Evolutionary conservation across 345 rosid genomes (phyloP).

Genomic region (Mercurialis annua): DNA sequence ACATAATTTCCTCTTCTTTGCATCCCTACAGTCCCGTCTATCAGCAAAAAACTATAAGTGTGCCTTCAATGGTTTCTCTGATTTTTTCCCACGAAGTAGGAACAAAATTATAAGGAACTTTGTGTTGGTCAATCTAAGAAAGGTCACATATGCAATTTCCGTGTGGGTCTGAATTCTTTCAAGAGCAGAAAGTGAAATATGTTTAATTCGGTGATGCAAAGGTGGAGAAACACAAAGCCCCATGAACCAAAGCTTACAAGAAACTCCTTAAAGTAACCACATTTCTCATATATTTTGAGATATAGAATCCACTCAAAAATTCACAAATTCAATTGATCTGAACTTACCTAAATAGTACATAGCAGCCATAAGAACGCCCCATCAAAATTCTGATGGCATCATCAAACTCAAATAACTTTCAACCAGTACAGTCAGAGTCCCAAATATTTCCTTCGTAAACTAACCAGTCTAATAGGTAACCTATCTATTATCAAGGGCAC

Average conservation of each 20-base stretch:
- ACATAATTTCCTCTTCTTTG: not conserved
- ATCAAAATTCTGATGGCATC: not conserved
- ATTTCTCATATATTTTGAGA: not conserved
- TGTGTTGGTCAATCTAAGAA: not conserved
- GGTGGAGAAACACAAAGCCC: not conserved
- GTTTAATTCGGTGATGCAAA: not conserved
- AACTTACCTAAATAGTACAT: not conserved
- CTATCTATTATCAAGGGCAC: not conserved
- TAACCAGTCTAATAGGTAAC: not conserved
- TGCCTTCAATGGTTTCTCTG: no score
- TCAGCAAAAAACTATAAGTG: not conserved
- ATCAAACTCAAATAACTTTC: not conserved
- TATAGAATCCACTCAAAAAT: not conserved
- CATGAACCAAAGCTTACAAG: not conserved
- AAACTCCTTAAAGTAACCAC: not conserved
- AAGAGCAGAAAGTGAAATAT: not conserved
- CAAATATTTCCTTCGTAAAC: no score
- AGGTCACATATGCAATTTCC: no score
- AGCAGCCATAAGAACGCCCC: not conserved
- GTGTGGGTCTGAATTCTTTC: no score
- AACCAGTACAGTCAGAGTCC: not conserved
- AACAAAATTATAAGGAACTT: not conserved
- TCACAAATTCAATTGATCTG: not conserved
- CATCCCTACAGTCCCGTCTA: not conserved
- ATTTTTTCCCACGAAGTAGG: not conserved